Conservation (phyloP, 352 stramenopile genomes). For the Globisporangium sylvaticum region DNA sequence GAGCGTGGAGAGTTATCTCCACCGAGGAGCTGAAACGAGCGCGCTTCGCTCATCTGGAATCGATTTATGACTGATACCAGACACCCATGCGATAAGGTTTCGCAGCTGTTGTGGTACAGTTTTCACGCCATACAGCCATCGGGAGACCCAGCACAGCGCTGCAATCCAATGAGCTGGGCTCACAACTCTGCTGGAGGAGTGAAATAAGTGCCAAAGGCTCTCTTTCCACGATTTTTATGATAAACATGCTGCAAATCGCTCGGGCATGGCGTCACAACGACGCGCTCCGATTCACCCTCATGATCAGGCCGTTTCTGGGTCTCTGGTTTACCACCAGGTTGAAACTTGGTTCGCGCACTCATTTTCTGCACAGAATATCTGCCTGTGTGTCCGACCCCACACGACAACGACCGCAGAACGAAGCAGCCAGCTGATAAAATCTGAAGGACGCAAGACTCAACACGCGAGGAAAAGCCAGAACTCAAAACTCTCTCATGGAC, state of each 20-base stretch:
- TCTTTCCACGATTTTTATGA: neutral
- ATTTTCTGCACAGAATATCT: neutral
- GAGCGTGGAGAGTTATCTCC: neutral
- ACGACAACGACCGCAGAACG: no score
- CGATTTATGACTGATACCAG: no score
- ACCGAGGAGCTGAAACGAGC: neutral
- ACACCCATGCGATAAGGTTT: neutral
- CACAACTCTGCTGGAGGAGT: no score
- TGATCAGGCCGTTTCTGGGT: neutral
- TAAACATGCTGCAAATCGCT: neutral
- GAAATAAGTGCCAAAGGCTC: no score
- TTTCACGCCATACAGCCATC: neutral
- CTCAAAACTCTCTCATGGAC: no score
- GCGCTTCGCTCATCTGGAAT: no score
- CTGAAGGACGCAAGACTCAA: no score
- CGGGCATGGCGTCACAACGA: neutral
- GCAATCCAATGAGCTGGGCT: no score
- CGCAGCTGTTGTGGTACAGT: neutral
- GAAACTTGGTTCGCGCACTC: neutral
- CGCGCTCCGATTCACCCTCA: neutral
- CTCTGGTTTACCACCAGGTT: neutral
- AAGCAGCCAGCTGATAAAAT: no score
- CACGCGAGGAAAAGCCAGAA: no score
- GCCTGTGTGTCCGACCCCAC: no score
- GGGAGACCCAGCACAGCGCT: neutral